Evolutionary conservation across 768 basidiomycete species (phyloP).

Genomic region (Mycena albidolilacea): DNA sequence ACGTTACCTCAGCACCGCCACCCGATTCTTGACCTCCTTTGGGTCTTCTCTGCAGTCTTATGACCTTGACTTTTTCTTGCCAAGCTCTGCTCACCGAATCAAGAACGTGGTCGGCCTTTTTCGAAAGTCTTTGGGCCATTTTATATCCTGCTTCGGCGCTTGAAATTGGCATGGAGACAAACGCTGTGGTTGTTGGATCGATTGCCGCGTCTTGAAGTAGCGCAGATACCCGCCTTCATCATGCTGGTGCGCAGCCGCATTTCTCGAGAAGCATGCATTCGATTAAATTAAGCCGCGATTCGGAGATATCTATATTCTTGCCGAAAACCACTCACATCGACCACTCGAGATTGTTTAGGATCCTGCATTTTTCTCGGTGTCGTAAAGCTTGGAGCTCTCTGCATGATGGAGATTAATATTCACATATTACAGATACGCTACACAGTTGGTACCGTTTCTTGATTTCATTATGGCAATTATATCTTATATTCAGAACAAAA

Average conservation of each 20-base stretch:
- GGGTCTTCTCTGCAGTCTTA: not conserved
- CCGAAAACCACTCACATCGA: not conserved
- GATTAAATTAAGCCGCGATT: not conserved
- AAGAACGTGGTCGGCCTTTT: not conserved
- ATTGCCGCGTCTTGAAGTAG: not conserved
- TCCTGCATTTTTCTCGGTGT: not conserved
- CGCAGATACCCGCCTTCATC: no score
- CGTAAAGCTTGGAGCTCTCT: no score
- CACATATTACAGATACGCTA: no score
- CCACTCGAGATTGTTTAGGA: not conserved
- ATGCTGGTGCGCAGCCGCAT: no score
- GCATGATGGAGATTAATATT: no score
- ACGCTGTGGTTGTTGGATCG: not conserved
- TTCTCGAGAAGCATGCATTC: not conserved
- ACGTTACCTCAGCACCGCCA: conserved; percentile 15
- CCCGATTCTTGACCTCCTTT: not conserved
- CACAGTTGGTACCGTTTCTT: no score
- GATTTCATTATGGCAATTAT: no score
- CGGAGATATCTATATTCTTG: no score
- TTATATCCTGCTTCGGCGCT: not conserved
- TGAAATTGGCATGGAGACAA: not conserved
- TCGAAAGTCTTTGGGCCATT: not conserved
- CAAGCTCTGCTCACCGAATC: not conserved
- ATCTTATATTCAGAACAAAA: no score
- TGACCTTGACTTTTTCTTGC: not conserved